These are phyloP conservation scores for Ascodesmis nigricans DNA, from an alignment of 495 filamentous ascomycete species.

Conservation along the genomic window DNA sequence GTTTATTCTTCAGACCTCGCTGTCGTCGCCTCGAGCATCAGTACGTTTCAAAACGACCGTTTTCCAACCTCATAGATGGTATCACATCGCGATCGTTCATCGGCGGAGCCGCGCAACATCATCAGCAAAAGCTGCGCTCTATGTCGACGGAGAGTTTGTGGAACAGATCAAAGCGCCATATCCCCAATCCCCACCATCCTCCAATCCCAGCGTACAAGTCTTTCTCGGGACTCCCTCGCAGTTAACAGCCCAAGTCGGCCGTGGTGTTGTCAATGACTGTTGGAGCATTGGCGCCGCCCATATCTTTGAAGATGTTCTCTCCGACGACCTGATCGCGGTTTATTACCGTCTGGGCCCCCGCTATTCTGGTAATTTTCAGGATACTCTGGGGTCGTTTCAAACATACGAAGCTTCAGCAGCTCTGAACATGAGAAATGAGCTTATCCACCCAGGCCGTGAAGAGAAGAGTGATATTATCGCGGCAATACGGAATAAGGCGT, in stretches of 20 bases:
- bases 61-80: conserved; percentile 62
- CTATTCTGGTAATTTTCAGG: conserved; percentile 90
- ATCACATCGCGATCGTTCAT: conserved; percentile 77
- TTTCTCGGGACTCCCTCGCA: conserved; percentile 88
- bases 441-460: conserved; percentile 73
- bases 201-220: conserved; percentile 56
- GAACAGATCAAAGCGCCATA: conserved; percentile 83
- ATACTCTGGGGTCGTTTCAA: conserved; percentile 86
- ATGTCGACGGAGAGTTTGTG: conserved; percentile 78
- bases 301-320: conserved; percentile 66
- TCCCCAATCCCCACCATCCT: conserved; percentile 42
- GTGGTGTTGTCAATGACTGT: conserved; percentile 47
- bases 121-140: conserved; percentile 66
- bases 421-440: conserved; percentile 74
- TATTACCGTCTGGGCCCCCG: conserved; percentile 72
- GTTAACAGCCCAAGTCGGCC: conserved; percentile 58
- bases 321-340: conserved; percentile 79
- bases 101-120: conserved; percentile 44
- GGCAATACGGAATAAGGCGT: conserved; percentile 65
- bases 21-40: conserved; percentile 65
- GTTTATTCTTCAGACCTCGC: conserved; percentile 89
- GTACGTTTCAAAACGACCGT: conserved; percentile 69
- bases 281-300: conserved; percentile 84
- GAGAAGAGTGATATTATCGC: conserved; percentile 78
- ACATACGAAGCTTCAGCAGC: conserved; percentile 90